Evolutionary conservation across 192 early-diverging fungal genomes (phyloP).

Genomic region (Phycomyces blakesleeanus): DNA sequence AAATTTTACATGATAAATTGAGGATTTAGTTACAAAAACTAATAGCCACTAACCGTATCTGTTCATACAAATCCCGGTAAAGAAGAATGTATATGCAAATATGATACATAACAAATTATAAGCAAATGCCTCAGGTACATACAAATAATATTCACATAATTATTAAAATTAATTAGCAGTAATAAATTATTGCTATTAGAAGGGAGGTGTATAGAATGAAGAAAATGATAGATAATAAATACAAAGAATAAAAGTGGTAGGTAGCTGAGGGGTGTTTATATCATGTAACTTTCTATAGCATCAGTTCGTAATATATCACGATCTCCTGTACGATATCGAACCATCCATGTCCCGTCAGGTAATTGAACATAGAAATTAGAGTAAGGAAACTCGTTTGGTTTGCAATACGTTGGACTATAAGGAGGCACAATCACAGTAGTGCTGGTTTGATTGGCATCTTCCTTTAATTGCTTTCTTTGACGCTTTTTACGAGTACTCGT

Average conservation of each 20-base stretch:
- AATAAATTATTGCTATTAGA: no score
- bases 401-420: constrained; percentile 25
- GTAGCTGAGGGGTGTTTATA: neutral
- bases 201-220: no score
- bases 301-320: constrained; percentile 35
- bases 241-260: neutral
- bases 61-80: no score
- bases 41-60: no score
- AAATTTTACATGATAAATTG: no score
- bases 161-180: no score
- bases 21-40: no score
- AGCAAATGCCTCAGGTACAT: no score
- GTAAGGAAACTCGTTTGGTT: constrained; percentile 29
- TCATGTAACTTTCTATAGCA: constrained; percentile 30
- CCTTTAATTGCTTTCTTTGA: constrained; percentile 10
- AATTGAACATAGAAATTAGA: constrained; percentile 37
- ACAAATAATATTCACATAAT: no score
- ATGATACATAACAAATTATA: no score
- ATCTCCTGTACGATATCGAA: constrained; percentile 32
- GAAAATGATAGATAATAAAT: no score
- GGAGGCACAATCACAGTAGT: constrained; percentile 18
- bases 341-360: constrained; percentile 36
- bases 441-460: neutral
- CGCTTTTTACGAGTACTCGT: constrained; percentile 1
- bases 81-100: no score